Conservation (phyloP, 2,329 filamentous ascomycete species). For the Falciphora oryzae region DNA sequence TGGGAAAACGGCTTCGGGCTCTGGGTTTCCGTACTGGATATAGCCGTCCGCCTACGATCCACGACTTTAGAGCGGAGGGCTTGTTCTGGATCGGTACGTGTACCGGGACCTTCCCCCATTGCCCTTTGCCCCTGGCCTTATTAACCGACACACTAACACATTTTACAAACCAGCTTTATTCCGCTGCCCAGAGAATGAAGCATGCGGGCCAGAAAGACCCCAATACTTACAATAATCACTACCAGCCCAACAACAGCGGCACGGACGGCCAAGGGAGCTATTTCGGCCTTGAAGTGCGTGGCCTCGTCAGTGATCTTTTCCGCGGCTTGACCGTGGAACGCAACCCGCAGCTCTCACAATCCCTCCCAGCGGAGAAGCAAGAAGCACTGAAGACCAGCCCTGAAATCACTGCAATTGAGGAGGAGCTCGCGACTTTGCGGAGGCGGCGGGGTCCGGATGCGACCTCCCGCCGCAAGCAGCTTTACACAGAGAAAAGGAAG, state of each 20-base stretch:
- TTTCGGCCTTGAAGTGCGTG: constrained; percentile 2
- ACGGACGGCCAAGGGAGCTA: constrained; percentile 8
- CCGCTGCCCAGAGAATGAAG: constrained; percentile 2
- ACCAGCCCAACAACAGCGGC: constrained; percentile 9
- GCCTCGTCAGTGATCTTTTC: constrained; percentile 8
- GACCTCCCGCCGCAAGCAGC: neutral
- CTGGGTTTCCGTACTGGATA: too few relatives aligned
- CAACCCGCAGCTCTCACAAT: constrained; percentile 6
- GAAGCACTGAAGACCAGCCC: constrained; percentile 6
- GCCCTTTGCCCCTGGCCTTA: too few relatives aligned
- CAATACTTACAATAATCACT: constrained; percentile 9
- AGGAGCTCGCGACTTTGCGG: constrained; percentile 2
- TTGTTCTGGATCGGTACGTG: too few relatives aligned
- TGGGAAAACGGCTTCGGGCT: too few relatives aligned
- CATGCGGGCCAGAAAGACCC: constrained; percentile 6
- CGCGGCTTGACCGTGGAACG: constrained; percentile 4
- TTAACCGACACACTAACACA: too few relatives aligned
- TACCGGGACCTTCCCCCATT: too few relatives aligned
- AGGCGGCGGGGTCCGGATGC: neutral
- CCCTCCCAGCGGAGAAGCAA: constrained; percentile 7
- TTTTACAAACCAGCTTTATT: too few relatives aligned
- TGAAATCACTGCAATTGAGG: constrained; percentile 6
- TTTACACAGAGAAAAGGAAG: neutral
- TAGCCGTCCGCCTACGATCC: too few relatives aligned
- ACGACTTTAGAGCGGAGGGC: too few relatives aligned